A percentile compares a stretch with the other conserved stretches of the same genome.
phyloP scores from a whole-genome alignment of 2,329 filamentous ascomycete species.

The Lachnellula arida region DNA sequence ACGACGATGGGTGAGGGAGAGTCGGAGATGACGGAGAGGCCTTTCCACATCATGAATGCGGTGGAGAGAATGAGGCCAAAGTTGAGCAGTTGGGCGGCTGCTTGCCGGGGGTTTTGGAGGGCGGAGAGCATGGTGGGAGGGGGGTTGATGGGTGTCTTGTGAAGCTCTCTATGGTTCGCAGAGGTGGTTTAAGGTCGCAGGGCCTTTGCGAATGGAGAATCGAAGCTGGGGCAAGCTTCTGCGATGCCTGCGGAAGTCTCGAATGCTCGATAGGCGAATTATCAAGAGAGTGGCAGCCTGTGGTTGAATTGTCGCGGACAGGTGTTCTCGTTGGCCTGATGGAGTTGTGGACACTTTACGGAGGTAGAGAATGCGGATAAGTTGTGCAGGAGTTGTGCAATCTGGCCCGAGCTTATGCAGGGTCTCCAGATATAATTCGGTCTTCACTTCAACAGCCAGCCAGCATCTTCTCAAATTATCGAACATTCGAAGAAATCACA shows the following conservation, averaged over 20 bases:
- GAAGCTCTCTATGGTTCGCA: background rate
- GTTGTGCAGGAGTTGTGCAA: constrained; percentile 9
- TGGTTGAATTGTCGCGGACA: constrained; percentile 13
- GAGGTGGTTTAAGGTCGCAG: background rate
- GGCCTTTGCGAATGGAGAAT: background rate
- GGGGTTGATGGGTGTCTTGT: background rate
- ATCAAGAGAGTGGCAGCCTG: constrained; percentile 5
- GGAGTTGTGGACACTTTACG: constrained; percentile 25
- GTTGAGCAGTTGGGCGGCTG: constrained; percentile 63
- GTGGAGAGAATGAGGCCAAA: constrained; percentile 69
- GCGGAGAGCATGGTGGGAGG: constrained; percentile 46
- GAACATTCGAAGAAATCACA: too few species aligned
- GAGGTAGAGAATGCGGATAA: constrained; percentile 5
- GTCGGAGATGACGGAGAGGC: constrained; percentile 59
- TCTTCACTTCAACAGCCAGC: too few species aligned
- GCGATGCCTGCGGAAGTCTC: background rate
- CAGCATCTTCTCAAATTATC: too few species aligned
- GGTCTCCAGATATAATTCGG: background rate
- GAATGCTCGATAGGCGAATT: background rate
- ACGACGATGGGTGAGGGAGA: constrained; percentile 57
- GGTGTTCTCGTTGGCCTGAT: constrained; percentile 8
- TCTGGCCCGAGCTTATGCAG: constrained; percentile 2
- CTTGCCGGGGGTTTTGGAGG: constrained; percentile 59
- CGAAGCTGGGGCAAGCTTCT: too few species aligned
- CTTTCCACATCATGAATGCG: constrained; percentile 73